Evolutionary conservation across 352 stramenopile species (phyloP).

Genomic region (Phytophthora agathidicida): DNA sequence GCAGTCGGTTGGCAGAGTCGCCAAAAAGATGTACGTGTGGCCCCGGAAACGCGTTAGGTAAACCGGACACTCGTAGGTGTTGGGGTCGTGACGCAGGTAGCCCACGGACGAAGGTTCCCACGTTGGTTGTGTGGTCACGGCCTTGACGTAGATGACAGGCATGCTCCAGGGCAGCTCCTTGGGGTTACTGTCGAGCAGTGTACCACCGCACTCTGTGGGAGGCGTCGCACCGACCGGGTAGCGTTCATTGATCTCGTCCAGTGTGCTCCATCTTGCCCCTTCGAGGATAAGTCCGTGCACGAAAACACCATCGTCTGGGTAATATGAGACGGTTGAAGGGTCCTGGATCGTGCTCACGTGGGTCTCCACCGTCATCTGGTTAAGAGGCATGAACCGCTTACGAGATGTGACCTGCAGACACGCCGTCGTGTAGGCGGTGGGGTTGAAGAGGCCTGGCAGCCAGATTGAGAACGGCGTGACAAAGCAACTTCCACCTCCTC

Average conservation of each 20-base stretch:
- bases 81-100: slow-evolving; percentile 93
- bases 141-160: slow-evolving; percentile 96
- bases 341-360: slow-evolving; percentile 95
- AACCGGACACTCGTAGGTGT: slow-evolving; percentile 96
- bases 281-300: slow-evolving; percentile 97
- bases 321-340: slow-evolving; percentile 73
- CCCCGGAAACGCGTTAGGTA: slow-evolving; percentile 98
- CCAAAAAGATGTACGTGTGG: slow-evolving; percentile 96
- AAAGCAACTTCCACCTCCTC: slow-evolving; percentile 53
- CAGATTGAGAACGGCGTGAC: slow-evolving; percentile 94
- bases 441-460: slow-evolving; percentile 96
- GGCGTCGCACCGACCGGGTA: slow-evolving; percentile 86
- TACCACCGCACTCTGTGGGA: slow-evolving; percentile 86
- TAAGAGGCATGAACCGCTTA: slow-evolving; percentile 91
- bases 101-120: slow-evolving; percentile 97
- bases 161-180: slow-evolving; percentile 95
- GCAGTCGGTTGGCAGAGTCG: slow-evolving; percentile 93
- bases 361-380: slow-evolving; percentile 97
- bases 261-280: slow-evolving; percentile 91
- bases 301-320: slow-evolving; percentile 94
- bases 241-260: slow-evolving; percentile 91
- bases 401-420: slow-evolving; percentile 96
- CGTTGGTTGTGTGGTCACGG: slow-evolving; percentile 90
- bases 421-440: slow-evolving; percentile 95
- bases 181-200: slow-evolving; percentile 93